Evolutionary conservation across 2,329 filamentous ascomycete species (phyloP), one percentile per base, ranked within the genome.

Genomic region (Colletotrichum sp.): DNA sequence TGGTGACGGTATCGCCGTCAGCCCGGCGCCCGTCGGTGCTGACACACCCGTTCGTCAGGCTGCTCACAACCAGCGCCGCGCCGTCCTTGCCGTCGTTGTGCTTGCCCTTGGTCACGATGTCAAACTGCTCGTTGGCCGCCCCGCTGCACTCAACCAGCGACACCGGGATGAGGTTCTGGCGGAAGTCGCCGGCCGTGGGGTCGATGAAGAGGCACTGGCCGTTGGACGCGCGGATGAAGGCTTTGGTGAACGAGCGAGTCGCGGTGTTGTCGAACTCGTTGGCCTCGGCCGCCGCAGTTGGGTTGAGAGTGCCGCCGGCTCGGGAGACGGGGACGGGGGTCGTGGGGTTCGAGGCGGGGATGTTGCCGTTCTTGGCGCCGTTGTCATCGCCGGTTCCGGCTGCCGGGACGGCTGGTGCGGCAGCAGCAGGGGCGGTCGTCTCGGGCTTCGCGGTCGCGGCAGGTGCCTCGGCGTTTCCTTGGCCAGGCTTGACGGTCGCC

Each of bases 151-250:
- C 80, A 10, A 86, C 86, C 12, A 90, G 79, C 26, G 84, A 83
- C 10, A 90, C 81, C 3, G 89, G 89, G 67, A 90, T 89, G 63
- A 90, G 82, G 78, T 91, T 91, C 81, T 88, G 84, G 8, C 89
- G 87, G 81, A 90, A 90, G 78, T 91, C 89, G 44, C 89, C 89
- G 1, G 88, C 88, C 2, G 88, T 88, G 1, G 88, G 87, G 78
- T 90, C 87, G 60, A 90, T 81, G 39, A 86, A 89, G n/a, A 90
- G 84, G 74, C 89, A 91, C 68, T 87, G 84, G 30, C 89, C 89
- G 76, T 88, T 86, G 13, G 88, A 81, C 1, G 88, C 86, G 36
- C 86, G 84, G 80, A 91, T 88, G 71, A 85, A 83, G 52, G 88
- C 86, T 49, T 83, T 84, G 49, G 83, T 84, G 71, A 90, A 87